Evolutionary conservation across 2,329 filamentous ascomycete genomes (phyloP).

Genomic region (Scedosporium boydii): DNA sequence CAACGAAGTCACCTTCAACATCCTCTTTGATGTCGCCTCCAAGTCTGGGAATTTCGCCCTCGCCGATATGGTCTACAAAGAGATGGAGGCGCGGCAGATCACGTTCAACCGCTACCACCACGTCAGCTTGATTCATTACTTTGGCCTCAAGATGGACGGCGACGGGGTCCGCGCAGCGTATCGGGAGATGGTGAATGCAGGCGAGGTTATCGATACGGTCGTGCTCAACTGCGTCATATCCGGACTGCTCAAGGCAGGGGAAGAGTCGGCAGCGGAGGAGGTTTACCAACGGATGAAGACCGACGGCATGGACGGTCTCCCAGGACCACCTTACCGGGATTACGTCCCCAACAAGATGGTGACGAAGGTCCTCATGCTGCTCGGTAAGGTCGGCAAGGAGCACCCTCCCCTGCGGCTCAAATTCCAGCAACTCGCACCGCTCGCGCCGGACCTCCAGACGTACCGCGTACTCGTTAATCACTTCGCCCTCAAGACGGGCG

Average conservation of each 20-base stretch:
- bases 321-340: constrained; percentile 30
- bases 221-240: constrained; percentile 81
- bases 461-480: constrained; percentile 73
- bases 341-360: constrained; percentile 39
- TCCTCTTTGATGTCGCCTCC: constrained; percentile 80
- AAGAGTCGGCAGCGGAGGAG: constrained; percentile 66
- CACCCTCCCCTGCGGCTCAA: constrained; percentile 42
- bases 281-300: constrained; percentile 80
- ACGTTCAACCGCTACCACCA: constrained; percentile 70
- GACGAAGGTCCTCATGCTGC: constrained; percentile 47
- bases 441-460: constrained; percentile 68
- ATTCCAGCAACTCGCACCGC: constrained; percentile 53
- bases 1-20: constrained; percentile 80
- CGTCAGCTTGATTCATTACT: constrained; percentile 73
- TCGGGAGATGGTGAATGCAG: constrained; percentile 69
- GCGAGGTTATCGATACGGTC: constrained; percentile 80
- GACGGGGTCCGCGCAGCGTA: constrained; percentile 70
- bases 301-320: constrained; percentile 31
- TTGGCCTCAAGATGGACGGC: constrained; percentile 66
- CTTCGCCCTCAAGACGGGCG: constrained; percentile 57
- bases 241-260: constrained; percentile 65
- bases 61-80: constrained; percentile 74
- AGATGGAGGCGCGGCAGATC: constrained; percentile 65
- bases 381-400: constrained; percentile 42
- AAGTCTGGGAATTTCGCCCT: constrained; percentile 77